Evolutionary conservation across 73 alveolate genomes (phyloP), one percentile per base, ranked within the genome.

Genomic region (Stentor coeruleus): DNA sequence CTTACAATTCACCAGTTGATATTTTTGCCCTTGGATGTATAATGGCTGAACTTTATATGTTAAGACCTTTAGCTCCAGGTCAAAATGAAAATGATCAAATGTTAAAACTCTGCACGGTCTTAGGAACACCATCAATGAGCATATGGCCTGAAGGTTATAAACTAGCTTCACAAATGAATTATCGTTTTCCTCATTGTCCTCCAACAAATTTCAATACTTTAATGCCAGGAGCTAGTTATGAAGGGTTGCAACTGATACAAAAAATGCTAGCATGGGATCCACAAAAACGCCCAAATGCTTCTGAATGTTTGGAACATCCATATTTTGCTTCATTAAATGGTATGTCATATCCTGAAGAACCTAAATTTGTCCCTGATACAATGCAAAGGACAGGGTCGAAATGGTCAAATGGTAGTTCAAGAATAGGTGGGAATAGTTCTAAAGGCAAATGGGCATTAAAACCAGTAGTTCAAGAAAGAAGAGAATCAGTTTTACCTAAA

Each of bases 1-100:
- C 92, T 74, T 98, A 98, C 93, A 96, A 97, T 86, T 96, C 99
- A 33, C 99, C 99, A 72, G 94, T 97, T 26, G 99, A 98, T 87
- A 96, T 98, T 35, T 98, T 98, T 92, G 99, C 99, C 6, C 77
- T 93, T 39, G 99, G 99, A 20, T 97, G 98, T 14, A 98, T 42
- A 92, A 94, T 39, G 94, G 99, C 99, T 3, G 99, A 97, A 87
- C 92, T 96, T 74, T 98, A 98, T 86, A 91, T 91, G 87, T 91
- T 95, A 73, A 90, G 98, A 76, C 99, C 99, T 11, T 93, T 96
- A 74, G 97, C 97, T 88, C 98, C 98, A 76, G 99, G 99, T 2
- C 86, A 95, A 3, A 91, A 95, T 59, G 99, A 98, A 89, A 93
- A 58, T 96, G 98, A 96, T 80, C 96, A 97, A 89, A 92, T 97